Conservation (phyloP, 2,329 filamentous ascomycete species). For the Tricladium varicosporioides region DNA sequence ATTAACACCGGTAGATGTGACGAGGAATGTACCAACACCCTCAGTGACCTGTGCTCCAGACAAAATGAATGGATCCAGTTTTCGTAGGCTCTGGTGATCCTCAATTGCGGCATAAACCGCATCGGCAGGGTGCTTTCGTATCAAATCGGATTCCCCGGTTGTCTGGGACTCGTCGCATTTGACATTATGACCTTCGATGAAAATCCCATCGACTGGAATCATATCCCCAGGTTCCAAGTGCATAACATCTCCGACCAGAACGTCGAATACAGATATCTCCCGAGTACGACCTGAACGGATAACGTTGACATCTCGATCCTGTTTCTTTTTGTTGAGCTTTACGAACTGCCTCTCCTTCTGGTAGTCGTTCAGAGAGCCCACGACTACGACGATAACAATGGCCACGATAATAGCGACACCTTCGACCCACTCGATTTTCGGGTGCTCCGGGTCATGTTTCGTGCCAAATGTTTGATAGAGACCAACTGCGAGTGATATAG, state of each 20-base stretch:
- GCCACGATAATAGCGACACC: constrained; percentile 77
- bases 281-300: constrained; percentile 70
- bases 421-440: constrained; percentile 74
- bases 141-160: constrained; percentile 71
- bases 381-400: constrained; percentile 72
- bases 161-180: constrained; percentile 74
- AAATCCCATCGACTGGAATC: constrained; percentile 69
- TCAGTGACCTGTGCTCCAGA: constrained; percentile 77
- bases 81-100: constrained; percentile 56
- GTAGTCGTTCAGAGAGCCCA: constrained; percentile 78
- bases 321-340: constrained; percentile 77
- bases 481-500: constrained; percentile 72
- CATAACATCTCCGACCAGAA: constrained; percentile 73
- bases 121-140: constrained; percentile 64
- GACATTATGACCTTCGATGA: constrained; percentile 63
- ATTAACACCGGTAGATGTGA: constrained; percentile 71
- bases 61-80: constrained; percentile 77
- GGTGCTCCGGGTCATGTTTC: constrained; percentile 42
- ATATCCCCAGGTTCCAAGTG: constrained; percentile 72
- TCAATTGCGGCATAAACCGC: constrained; percentile 65
- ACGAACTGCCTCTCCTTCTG: constrained; percentile 81
- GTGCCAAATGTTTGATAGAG: constrained; percentile 69
- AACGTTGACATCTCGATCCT: constrained; percentile 71
- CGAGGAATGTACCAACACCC: constrained; percentile 72
- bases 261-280: constrained; percentile 68